Evolutionary conservation across 2,329 filamentous ascomycete species (phyloP), one percentile per base, ranked within the genome.

Genomic region (Trichoderma arundinaceum): DNA sequence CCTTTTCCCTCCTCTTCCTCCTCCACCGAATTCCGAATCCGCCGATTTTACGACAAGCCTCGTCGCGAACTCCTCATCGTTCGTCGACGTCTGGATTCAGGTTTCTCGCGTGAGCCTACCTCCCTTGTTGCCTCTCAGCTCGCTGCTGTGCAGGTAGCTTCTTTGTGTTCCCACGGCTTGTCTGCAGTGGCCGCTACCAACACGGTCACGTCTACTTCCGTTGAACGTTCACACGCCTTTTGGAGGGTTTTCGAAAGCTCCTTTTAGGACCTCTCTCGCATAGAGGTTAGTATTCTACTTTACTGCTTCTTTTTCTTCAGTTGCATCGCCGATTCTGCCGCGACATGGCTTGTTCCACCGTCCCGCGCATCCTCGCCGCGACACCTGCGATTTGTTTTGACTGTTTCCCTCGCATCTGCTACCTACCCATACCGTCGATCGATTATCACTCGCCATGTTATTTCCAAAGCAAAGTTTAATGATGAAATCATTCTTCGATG

Each of bases 1-100:
- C 59, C 69, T 57, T 53, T 46, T 43, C 65, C 61, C 52, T 68
- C 57, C 66, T 49, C 66, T 66, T 63, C 67, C 68, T 67, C 66
- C 68, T 67, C 58, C 51, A 72, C 74, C 75, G 74, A 74, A 71
- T 70, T 68, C 74, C 74, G 77, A 78, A 78, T 77, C 77, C 75
- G 72, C 73, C 76, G 68, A 77, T 68, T 68, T 68, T 68, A 67
- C 71, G 75, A 77, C 74, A 77, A 77, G 58, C 63, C 56, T 62
- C 72, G 73, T 77, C 76, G 71, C 74, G 75, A 73, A 72, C 67
- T 51, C 63, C 48, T 53, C 69, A 67, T 49, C 51, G 68, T 73
- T 73, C 70, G 71, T 69, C 60, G 71, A 70, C 69, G 32, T 38
- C 62, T 70, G 69, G 71, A 70, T 71, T 73, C 71, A 60, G 67